These are phyloP conservation scores for Dentiscutata heterogama DNA, from an alignment of 371 early-diverging fungal species.

Conservation along the genomic window DNA sequence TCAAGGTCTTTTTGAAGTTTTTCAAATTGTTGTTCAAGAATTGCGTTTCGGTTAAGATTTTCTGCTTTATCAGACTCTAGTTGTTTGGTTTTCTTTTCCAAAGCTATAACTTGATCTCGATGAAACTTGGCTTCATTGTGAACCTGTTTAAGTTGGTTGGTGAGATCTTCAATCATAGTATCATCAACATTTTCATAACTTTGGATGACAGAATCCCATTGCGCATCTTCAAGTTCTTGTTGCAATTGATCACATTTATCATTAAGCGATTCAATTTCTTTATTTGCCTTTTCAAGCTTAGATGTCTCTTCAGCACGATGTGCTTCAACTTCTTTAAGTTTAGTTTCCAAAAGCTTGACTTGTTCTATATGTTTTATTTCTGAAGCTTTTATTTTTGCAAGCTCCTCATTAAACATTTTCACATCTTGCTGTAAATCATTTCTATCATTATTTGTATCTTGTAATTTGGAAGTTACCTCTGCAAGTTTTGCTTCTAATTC, in stretches of 20 bases:
- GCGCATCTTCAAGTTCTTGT: conserved; percentile 18
- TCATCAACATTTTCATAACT: conserved; percentile 23
- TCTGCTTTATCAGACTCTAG: conserved; percentile 16
- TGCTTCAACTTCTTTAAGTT: conserved; percentile 15
- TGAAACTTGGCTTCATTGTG: conserved; percentile 3
- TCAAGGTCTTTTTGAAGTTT: conserved; percentile 35
- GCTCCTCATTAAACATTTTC: not conserved
- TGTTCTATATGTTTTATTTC: not conserved
- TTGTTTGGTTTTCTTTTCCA: conserved; percentile 25
- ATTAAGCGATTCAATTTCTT: conserved; percentile 30
- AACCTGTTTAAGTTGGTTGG: conserved; percentile 9
- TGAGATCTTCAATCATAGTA: conserved; percentile 15
- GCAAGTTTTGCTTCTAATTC: conserved; percentile 23
- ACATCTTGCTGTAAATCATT: not conserved
- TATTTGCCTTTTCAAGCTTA: conserved; percentile 16
- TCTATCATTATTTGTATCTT: no score
- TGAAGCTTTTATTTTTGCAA: not conserved
- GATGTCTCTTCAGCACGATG: not conserved
- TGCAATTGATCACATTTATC: conserved; percentile 17
- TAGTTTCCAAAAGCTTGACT: not conserved
- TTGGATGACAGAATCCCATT: conserved; percentile 15
- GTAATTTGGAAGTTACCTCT: not conserved
- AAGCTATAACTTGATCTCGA: not conserved
- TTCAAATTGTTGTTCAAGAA: conserved; percentile 33
- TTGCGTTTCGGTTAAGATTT: conserved; percentile 10